Evolutionary conservation across 108 stramenopile species (phyloP).

Genomic region (Discostella pseudostelligera): DNA sequence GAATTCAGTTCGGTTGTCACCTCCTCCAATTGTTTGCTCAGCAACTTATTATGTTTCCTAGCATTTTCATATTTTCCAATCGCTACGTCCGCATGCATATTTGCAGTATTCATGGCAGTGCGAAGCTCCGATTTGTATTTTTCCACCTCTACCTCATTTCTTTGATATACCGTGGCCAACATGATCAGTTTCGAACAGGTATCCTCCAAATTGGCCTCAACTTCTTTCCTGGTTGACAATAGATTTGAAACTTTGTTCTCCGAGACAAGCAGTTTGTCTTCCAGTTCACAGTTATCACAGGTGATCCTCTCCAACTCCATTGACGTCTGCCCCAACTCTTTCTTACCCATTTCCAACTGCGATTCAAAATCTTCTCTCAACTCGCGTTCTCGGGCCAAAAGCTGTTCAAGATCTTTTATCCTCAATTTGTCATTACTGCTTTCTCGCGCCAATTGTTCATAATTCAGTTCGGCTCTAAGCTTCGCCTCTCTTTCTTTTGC

Average conservation of each 20-base stretch:
- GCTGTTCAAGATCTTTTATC: slow-evolving; percentile 33
- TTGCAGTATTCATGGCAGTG: slow-evolving; percentile 23
- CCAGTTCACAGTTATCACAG: slow-evolving; percentile 5
- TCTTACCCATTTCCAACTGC: slow-evolving; percentile 20
- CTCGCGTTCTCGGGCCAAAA: slow-evolving; percentile 20
- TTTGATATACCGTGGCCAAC: slow-evolving; percentile 37
- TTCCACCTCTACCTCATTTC: slow-evolving; percentile 30
- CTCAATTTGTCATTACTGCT: slow-evolving; percentile 14
- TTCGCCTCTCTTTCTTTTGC: slow-evolving; percentile 23
- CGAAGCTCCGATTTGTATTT: slow-evolving; percentile 34
- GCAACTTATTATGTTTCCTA: slow-evolving; percentile 15
- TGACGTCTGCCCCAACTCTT: slow-evolving; percentile 17
- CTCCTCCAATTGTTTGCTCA: slow-evolving; percentile 27
- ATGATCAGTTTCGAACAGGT: slow-evolving; percentile 39
- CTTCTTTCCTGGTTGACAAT: slow-evolving; percentile 15
- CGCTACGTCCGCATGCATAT: slow-evolving; percentile 28
- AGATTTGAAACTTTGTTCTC: slow-evolving; percentile 25
- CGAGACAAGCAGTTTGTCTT: slow-evolving; percentile 16
- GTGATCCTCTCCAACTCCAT: slow-evolving; percentile 30
- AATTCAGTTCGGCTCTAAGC: slow-evolving; percentile 12
- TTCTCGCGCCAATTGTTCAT: slow-evolving; percentile 18
- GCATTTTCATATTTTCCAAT: slow-evolving; percentile 27
- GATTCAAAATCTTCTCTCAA: slow-evolving; percentile 2
- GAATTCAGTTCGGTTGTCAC: slow-evolving; percentile 22
- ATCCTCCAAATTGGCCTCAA: slow-evolving; percentile 29